Conservation (phyloP, 2,329 filamentous ascomycete species). For the Diplodia sapinea region DNA sequence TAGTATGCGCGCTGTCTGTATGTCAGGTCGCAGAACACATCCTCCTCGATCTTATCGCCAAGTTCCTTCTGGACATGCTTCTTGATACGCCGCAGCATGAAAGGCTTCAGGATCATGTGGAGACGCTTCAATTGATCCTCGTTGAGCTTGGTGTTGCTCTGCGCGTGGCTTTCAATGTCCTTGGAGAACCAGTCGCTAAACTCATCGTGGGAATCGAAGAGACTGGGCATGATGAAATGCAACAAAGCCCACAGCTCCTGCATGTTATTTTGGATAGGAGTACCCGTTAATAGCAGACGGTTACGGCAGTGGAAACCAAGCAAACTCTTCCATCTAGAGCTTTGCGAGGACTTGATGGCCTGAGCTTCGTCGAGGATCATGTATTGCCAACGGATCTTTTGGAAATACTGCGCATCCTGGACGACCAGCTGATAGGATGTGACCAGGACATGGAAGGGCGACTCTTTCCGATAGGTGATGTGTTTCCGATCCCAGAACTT, state of each 20-base stretch:
- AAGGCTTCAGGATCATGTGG: slow-evolving; percentile 98
- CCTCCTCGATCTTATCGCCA: slow-evolving; percentile 96
- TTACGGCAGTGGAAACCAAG: slow-evolving; percentile 95
- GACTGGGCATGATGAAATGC: slow-evolving; percentile 99
- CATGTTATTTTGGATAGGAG: slow-evolving; percentile 99
- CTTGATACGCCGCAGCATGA: slow-evolving; percentile 99
- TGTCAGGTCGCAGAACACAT: slow-evolving; percentile 95
- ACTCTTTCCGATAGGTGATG: slow-evolving; percentile 90
- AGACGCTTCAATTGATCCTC: slow-evolving; percentile 95
- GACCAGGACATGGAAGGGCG: slow-evolving; percentile 92
- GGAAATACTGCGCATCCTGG: slow-evolving; percentile 94
- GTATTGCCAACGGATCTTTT: slow-evolving; percentile 99
- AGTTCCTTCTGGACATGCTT: slow-evolving; percentile 99
- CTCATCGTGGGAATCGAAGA: slow-evolving; percentile 93
- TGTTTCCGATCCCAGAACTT: slow-evolving; percentile 99
- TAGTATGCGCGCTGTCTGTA: slow-evolving; percentile 96
- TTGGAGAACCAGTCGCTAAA: slow-evolving; percentile 95
- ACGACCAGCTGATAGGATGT: slow-evolving; percentile 98
- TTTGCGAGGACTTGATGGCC: slow-evolving; percentile 97
- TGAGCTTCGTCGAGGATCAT: slow-evolving; percentile 99
- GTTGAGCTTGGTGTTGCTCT: slow-evolving; percentile 99
- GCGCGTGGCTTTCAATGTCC: slow-evolving; percentile 96
- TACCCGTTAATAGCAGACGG: slow-evolving; percentile 89
- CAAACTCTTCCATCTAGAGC: slow-evolving; percentile 95
- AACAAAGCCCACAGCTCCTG: slow-evolving; percentile 96